Base-by-base conservation (phyloP, 805 yeast genomes). In the Cyberlindnera mississippiensis region DNA sequence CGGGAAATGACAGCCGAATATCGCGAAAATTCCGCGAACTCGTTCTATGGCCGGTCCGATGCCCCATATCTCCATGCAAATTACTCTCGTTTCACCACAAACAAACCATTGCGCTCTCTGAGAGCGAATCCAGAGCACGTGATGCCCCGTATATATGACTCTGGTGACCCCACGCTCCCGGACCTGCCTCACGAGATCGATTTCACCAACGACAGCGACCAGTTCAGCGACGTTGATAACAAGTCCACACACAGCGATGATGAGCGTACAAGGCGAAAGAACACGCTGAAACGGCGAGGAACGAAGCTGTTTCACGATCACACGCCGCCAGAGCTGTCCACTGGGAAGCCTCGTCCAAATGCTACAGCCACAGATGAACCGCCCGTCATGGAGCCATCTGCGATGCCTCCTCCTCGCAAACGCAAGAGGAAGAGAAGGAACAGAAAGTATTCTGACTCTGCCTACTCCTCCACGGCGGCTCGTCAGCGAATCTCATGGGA, bases 401-500 rank as follows among this genome's bases (percentile, higher is more conserved):
- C 35, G 13, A 16, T 15, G 20, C n/a, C 31, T 5, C 30, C 31
- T 15, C 11, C 33, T 10, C 28, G 30, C n/a, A 35, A 31, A 33
- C 33, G 35, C 15, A 45, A 36, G 24, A 28, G 37, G 18, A 44
- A 40, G 34, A 47, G 41, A 28, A 40, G 45, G 40, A 50, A 55
- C 31, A 52, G 61, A 48, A 45, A 52, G 34, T 70, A 69, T 44
- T 47, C 50, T 4, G 71, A 68, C 6, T 57, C 70, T n/a, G 59
- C 63, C 10, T 57, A 60, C 19, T 67, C 69, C 15, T 49, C 63
- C 5, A 56, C 60, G 1, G 61, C 61, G 8, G 63, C 61, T 3
- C 61, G 69, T 31, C 66, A 62, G 37, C 53, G 73, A 35, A 68
- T 76, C 4, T 76, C 72, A 18, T 73, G 78, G 75, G 84, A 78